Conservation (phyloP, 768 basidiomycete genomes). For the Suillus americanus region DNA sequence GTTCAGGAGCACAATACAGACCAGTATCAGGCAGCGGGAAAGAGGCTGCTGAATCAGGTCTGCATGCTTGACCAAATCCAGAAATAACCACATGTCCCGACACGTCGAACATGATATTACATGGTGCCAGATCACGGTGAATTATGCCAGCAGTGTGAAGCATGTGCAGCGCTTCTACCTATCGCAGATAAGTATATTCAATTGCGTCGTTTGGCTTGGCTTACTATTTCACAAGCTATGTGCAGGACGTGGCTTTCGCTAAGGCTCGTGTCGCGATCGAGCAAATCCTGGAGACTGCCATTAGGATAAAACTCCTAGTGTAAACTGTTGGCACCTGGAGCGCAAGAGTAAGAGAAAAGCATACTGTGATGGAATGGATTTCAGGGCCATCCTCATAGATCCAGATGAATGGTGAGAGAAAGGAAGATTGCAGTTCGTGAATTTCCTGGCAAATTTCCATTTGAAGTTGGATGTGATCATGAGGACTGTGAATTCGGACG, state of each 20-base stretch:
- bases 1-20: conserved; percentile 51
- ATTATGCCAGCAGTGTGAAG: conserved; percentile 48
- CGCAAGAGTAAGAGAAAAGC: conserved; percentile 8
- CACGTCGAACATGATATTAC: conserved; percentile 41
- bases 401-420: conserved; percentile 39
- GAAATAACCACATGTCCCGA: conserved; percentile 48
- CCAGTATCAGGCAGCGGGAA: conserved; percentile 6
- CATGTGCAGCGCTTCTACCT: conserved; percentile 40
- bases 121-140: conserved; percentile 47
- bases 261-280: conserved; percentile 35
- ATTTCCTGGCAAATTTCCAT: conserved; percentile 37
- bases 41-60: conserved; percentile 10
- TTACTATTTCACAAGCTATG: conserved; percentile 51
- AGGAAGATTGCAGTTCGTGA: conserved; percentile 34
- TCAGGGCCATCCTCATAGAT: conserved; percentile 40
- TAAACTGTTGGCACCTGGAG: conserved; percentile 14
- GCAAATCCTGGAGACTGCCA: conserved; percentile 30
- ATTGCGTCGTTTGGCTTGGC: conserved; percentile 8
- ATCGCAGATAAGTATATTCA: not conserved
- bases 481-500: conserved; percentile 16
- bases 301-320: conserved; percentile 35
- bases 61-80: conserved; percentile 41
- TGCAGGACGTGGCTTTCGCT: conserved; percentile 36
- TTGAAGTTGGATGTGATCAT: conserved; percentile 24
- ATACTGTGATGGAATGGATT: conserved; percentile 42